These are phyloP conservation scores for Eimeria sp. DNA, from an alignment of 169 alveolate genomes.

Conservation along the genomic window DNA sequence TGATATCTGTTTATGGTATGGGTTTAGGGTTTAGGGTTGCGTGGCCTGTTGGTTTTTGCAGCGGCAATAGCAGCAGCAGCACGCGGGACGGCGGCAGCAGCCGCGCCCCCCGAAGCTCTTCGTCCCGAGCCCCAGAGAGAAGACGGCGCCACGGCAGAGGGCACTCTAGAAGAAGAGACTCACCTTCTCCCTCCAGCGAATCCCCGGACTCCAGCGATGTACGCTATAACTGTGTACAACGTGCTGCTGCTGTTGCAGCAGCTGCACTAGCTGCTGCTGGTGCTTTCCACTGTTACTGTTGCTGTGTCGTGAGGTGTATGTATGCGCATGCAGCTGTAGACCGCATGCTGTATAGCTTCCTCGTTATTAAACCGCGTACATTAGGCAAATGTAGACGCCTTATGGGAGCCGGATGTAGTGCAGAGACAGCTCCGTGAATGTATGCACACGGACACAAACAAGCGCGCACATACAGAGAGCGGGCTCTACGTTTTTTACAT, in stretches of 20 bases:
- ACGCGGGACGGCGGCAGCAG: constrained; percentile 54
- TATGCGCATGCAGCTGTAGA: background rate
- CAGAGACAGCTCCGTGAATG: background rate
- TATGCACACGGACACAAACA: background rate
- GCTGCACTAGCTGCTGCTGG: background rate
- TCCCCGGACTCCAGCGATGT: constrained; percentile 56
- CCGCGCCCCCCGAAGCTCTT: constrained; percentile 10
- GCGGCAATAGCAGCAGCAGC: constrained; percentile 55
- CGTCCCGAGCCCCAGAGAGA: constrained; percentile 39
- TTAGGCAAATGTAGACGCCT: background rate
- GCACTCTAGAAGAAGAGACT: constrained; percentile 49
- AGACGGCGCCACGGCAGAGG: constrained; percentile 69
- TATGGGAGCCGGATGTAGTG: background rate
- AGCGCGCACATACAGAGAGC: background rate
- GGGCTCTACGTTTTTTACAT: background rate
- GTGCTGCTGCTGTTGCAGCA: background rate
- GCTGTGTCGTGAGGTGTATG: background rate
- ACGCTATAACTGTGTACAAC: background rate
- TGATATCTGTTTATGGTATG: background rate
- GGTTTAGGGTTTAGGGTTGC: too few species aligned
- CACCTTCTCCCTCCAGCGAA: constrained; percentile 61
- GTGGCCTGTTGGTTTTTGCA: background rate
- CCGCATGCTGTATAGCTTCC: background rate
- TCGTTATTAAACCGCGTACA: background rate
- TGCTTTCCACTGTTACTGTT: background rate